Conservation (phyloP, 441 rosid genomes). For the Corymbia citriodora region DNA sequence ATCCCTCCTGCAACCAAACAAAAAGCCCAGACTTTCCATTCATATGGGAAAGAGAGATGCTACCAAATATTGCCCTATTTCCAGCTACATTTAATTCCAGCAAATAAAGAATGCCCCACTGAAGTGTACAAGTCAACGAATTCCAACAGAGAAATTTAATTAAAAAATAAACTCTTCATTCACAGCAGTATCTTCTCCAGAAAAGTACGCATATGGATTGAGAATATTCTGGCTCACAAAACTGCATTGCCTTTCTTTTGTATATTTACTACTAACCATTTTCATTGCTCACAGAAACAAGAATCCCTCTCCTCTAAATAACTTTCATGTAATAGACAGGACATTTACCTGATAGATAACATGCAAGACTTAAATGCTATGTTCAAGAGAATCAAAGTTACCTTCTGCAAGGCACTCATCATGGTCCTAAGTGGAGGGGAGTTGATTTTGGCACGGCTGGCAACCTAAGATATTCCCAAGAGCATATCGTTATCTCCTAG, state of each 20-base stretch:
- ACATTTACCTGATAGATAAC: background rate
- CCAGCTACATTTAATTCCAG: background rate
- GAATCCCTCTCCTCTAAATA: background rate
- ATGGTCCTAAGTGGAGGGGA: slow-evolving; percentile 60
- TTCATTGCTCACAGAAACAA: background rate
- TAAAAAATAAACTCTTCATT: background rate
- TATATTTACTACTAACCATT: background rate
- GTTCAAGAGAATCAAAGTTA: slow-evolving; percentile 8
- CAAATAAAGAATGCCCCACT: background rate
- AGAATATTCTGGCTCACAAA: background rate
- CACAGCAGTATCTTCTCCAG: background rate
- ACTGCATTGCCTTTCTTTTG: background rate
- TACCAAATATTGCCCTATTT: background rate
- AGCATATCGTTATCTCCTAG: background rate
- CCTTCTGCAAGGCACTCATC: slow-evolving; percentile 57
- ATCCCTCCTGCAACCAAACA: slow-evolving; percentile 59
- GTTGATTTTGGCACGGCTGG: slow-evolving; percentile 72
- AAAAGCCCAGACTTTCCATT: background rate
- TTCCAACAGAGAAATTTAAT: background rate
- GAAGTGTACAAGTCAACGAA: background rate
- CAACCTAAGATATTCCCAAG: slow-evolving; percentile 39
- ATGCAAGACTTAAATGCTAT: background rate
- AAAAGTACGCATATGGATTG: background rate
- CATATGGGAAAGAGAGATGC: background rate
- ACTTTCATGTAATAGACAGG: background rate